Conservation (phyloP, 768 basidiomycete genomes). For the Boletus sp. region DNA sequence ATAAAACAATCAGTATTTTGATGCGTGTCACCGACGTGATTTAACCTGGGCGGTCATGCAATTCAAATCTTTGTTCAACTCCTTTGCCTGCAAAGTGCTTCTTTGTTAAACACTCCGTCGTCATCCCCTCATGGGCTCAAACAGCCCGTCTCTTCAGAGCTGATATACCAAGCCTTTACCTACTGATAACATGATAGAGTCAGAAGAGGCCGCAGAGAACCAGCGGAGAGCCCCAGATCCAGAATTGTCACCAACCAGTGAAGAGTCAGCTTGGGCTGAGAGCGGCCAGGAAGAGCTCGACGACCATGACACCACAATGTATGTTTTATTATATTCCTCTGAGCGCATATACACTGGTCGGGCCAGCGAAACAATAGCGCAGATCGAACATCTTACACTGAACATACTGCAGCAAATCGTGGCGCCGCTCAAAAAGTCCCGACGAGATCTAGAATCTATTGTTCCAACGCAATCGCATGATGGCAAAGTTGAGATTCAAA, state of each 20-base stretch:
- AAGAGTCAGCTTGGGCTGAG: constrained; percentile 1
- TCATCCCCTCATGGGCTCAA: background rate
- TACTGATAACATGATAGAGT: background rate
- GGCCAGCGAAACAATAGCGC: constrained; percentile 24
- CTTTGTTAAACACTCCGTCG: background rate
- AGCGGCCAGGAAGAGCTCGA: constrained; percentile 14
- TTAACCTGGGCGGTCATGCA: too few relatives aligned
- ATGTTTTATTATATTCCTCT: background rate
- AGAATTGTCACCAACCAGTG: background rate
- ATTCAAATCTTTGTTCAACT: too few relatives aligned
- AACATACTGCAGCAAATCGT: constrained; percentile 34
- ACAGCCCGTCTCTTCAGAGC: background rate
- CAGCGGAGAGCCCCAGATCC: background rate
- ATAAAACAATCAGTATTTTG: background rate
- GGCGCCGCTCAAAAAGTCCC: constrained; percentile 9
- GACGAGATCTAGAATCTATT: background rate
- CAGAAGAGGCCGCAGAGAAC: background rate
- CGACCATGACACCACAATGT: constrained; percentile 1
- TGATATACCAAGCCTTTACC: background rate
- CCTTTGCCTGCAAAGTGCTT: too few relatives aligned
- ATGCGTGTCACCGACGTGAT: background rate
- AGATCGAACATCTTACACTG: constrained; percentile 32
- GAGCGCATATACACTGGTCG: constrained; percentile 3
- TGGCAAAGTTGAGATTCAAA: constrained; percentile 32
- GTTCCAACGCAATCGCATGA: constrained; percentile 1